Percentiles rank a stretch among this genome's conserved stretches.
Conservation (phyloP, 1,284 basidiomycete species). For the Trametes sp. region DNA sequence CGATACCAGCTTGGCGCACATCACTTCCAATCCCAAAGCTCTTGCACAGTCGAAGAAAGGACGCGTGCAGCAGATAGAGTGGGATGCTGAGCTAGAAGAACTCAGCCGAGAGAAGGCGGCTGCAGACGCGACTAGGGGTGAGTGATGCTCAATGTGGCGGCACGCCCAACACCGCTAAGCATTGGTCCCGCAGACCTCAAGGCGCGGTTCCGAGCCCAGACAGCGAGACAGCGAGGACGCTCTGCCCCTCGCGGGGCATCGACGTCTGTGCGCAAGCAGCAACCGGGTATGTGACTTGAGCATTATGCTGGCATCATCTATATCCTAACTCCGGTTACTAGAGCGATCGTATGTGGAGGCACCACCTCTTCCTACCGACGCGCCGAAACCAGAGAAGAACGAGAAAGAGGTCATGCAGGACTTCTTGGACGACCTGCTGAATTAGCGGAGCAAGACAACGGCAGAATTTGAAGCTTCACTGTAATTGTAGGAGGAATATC, state of each 20-base stretch:
- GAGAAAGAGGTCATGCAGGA: constrained; percentile 72
- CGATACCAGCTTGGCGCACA: constrained; percentile 63
- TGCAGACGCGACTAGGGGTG: constrained; percentile 79
- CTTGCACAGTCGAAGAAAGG: constrained; percentile 59
- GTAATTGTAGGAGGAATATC: not conserved
- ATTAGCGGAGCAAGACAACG: not conserved
- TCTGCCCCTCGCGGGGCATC: constrained; percentile 18
- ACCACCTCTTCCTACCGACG: constrained; percentile 59
- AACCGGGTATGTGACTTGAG: constrained; percentile 42
- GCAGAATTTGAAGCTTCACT: not conserved
- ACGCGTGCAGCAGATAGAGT: constrained; percentile 66
- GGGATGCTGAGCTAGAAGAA: constrained; percentile 70
- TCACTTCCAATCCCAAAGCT: constrained; percentile 45
- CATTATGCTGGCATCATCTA: constrained; percentile 13
- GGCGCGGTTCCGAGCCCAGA: constrained; percentile 66
- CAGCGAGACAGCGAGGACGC: constrained; percentile 53
- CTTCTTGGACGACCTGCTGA: constrained; percentile 73
- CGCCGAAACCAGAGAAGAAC: constrained; percentile 46
- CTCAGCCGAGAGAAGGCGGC: constrained; percentile 72
- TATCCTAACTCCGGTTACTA: constrained; percentile 25
- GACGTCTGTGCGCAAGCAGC: constrained; percentile 37
- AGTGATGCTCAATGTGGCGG: not conserved
- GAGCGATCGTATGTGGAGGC: constrained; percentile 53
- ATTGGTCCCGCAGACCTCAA: constrained; percentile 63
- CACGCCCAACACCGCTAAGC: not conserved